Conservation (phyloP, 495 filamentous ascomycete species). For the Penicillium crystallinum region DNA sequence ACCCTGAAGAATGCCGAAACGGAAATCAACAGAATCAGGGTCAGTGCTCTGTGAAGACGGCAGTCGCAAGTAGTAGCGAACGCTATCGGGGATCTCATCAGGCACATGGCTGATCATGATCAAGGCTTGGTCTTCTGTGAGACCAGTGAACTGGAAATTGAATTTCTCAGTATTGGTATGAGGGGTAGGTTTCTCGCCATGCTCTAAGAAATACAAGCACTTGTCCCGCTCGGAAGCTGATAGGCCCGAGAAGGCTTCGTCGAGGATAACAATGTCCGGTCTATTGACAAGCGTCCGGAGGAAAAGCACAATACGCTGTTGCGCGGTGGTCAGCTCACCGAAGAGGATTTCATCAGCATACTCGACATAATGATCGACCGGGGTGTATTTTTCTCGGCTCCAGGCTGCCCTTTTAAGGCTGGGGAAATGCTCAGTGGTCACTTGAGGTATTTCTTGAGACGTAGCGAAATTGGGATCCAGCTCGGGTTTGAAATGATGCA, state of each 20-base stretch:
- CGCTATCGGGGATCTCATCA: constrained; percentile 78
- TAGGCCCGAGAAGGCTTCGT: constrained; percentile 92
- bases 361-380: constrained; percentile 36
- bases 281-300: constrained; percentile 75
- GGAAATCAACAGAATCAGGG: constrained; percentile 30
- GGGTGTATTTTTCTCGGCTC: constrained; percentile 1
- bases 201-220: constrained; percentile 70
- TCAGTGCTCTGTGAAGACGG: constrained; percentile 51
- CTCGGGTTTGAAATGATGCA: constrained; percentile 71
- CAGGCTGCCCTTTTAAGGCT: not conserved
- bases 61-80: constrained; percentile 76
- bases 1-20: constrained; percentile 25
- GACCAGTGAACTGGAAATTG: constrained; percentile 19
- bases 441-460: constrained; percentile 9
- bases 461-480: constrained; percentile 49
- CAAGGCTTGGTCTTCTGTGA: constrained; percentile 67
- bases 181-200: constrained; percentile 39
- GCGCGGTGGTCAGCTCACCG: constrained; percentile 66
- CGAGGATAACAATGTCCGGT: constrained; percentile 84
- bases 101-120: constrained; percentile 84
- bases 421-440: constrained; percentile 14
- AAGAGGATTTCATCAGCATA: constrained; percentile 71
- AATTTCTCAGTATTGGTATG: not conserved
- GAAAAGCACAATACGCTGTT: constrained; percentile 81
- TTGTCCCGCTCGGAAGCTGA: constrained; percentile 75